phyloP scores from a whole-genome alignment of 1,139 yeast species.

The Candida sp. region DNA sequence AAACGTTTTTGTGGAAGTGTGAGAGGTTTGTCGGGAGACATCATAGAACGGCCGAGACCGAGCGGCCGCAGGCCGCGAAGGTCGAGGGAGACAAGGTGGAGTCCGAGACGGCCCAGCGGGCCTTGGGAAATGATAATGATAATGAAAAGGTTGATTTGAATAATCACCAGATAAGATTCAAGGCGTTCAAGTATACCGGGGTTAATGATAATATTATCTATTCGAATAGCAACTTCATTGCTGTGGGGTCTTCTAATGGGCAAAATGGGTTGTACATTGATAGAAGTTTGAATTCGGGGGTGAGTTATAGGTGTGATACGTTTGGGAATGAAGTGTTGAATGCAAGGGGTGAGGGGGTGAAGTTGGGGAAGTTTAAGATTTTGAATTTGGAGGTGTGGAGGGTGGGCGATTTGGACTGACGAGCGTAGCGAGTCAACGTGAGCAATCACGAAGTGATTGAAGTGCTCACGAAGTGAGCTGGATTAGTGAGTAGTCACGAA shows the following conservation, averaged over 20 bases:
- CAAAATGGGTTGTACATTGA: conserved; percentile 92
- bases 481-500: too few relatives aligned
- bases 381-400: conserved; percentile 87
- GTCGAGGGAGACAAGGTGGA: too few relatives aligned
- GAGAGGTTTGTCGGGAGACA: conserved; percentile 24
- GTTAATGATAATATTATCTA: conserved; percentile 81
- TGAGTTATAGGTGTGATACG: conserved; percentile 74
- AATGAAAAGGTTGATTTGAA: conserved; percentile 3
- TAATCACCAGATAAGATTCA: conserved; percentile 38
- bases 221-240: conserved; percentile 73
- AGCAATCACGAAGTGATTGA: too few relatives aligned
- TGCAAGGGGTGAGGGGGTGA: conserved; percentile 27
- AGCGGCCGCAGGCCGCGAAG: too few relatives aligned
- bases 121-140: neutral
- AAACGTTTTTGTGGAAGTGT: conserved; percentile 86
- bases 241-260: conserved; percentile 89
- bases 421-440: too few relatives aligned
- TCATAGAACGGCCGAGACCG: neutral
- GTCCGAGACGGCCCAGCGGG: neutral
- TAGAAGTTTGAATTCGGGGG: conserved; percentile 69
- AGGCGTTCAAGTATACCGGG: conserved; percentile 89
- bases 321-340: conserved; percentile 85
- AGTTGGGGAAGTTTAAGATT: conserved; percentile 58
- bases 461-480: too few relatives aligned
- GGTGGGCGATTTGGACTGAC: conserved; percentile 45